phyloP scores from a whole-genome alignment of 176 grass and related monocot species.

The Musa schizocarpa region DNA sequence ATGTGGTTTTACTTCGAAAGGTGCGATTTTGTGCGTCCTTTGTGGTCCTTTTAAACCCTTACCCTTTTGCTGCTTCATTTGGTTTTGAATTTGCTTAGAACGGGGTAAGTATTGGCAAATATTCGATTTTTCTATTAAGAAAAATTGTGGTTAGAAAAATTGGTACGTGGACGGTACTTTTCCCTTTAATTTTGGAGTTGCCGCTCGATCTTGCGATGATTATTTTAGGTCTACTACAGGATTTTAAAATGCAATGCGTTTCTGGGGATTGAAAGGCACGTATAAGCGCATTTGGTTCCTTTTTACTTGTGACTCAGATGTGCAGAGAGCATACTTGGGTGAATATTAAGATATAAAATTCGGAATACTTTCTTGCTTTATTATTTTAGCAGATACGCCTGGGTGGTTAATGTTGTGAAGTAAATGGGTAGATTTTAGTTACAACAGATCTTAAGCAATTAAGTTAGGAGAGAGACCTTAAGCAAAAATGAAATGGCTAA shows the following conservation, averaged over 20 bases:
- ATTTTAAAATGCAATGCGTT: not conserved
- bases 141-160: not conserved
- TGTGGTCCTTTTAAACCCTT: not conserved
- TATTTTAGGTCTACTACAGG: not conserved
- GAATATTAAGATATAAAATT: not conserved
- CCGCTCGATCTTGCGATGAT: too few relatives aligned
- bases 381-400: not conserved
- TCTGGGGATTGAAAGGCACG: not conserved
- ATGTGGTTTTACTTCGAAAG: conserved; percentile 17
- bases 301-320: not conserved
- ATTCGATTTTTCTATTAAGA: not conserved
- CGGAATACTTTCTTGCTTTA: not conserved
- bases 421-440: not conserved
- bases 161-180: not conserved
- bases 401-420: not conserved
- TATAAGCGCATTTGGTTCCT: not conserved
- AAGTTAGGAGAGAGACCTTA: not conserved
- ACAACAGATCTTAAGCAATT: not conserved
- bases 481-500: not conserved
- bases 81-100: conserved; percentile 1
- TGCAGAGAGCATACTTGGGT: not conserved
- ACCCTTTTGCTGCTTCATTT: not conserved
- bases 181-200: not conserved
- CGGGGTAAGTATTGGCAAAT: not conserved
- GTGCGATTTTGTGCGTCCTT: conserved; percentile 13